Base-by-base conservation (phyloP, 768 basidiomycete genomes). In the Tricholoma bakamatsutake region DNA sequence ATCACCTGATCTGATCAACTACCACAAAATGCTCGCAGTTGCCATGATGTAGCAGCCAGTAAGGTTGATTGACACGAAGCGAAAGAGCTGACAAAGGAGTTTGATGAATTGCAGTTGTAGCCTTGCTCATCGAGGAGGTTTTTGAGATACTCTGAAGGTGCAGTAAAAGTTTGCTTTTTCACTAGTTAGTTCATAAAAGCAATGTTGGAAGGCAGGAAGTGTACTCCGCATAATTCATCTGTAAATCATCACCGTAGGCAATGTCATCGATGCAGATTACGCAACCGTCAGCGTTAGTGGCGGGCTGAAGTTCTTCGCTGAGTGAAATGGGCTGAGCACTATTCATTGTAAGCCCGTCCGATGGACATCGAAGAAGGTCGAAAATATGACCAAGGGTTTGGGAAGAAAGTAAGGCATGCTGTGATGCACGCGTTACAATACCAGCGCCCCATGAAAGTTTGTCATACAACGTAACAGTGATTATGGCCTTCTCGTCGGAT, bases 1-100 rank as follows among this genome's bases (percentile, higher is more conserved):
- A 53, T 68, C 61, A 82, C 91, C 92, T 78, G 57, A 93, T 84
- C 59, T 87, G 79, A 57, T 90, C 83, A 37, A 93, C 59, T 18
- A 87, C 79, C 18, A 91, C 60, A 65, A 85, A 88, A 63, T 93
- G 91, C 61, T 92, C 89, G 64, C 91, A 93, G 61, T 82, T 86
- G 33, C 90, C 91, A 53, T 80, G 78, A 63, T 93, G 91, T 15
- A 92, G 72, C 53, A 93, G 71, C 83, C 87, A 90, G 60, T 93
- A 93, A 0, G 92, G 92, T 62, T 87, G 77, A 60, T 88, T 80
- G 35, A 90, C 67, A 31, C 84, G 79, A 18, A 92, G 67, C 3
- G 74, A 69, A 21, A 93, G 76, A 1, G 82, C 78, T 1, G 73
- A 67, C 39, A 92, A 70, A 8, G 65, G 53, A 7, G 81, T 81